Percentiles rank a stretch among this genome's conserved stretches.
phyloP scores from a whole-genome alignment of 768 basidiomycete genomes.

The Boletus coccyginus region DNA sequence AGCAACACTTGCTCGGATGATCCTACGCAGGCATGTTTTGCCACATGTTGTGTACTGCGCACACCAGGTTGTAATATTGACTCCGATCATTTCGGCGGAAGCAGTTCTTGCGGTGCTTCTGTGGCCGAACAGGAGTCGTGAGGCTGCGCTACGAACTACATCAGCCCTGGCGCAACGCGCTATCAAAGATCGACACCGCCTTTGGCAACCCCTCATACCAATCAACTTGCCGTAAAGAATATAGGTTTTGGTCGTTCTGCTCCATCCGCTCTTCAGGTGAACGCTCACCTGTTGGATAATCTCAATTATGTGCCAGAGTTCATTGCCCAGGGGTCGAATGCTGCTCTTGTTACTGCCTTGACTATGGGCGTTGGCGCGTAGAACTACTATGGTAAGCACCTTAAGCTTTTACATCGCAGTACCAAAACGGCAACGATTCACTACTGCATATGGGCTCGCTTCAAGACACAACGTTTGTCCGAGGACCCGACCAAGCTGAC shows the following conservation, averaged over 20 bases:
- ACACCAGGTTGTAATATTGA: no score
- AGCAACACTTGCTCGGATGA: no score
- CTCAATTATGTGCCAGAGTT: conserved; percentile 8
- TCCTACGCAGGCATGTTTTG: no score
- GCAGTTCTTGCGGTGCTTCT: no score
- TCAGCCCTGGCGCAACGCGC: no score
- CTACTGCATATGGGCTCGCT: conserved; percentile 43
- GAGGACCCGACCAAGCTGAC: neutral
- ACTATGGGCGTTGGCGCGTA: conserved; percentile 20
- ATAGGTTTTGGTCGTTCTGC: conserved; percentile 16
- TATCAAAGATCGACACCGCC: no score
- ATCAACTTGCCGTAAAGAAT: no score
- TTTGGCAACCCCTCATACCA: no score
- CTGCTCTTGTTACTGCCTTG: conserved; percentile 14
- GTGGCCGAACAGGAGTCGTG: no score
- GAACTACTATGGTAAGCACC: neutral
- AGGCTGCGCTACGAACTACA: no score
- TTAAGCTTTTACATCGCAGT: neutral
- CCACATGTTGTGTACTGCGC: no score
- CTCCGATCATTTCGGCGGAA: no score
- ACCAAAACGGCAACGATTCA: conserved; percentile 11
- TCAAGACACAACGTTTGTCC: neutral
- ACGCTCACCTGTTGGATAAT: neutral
- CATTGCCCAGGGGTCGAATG: conserved; percentile 16
- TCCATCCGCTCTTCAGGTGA: conserved; percentile 25